A percentile compares a stretch with the other conserved stretches of the same genome.
These are phyloP conservation scores for Salix purpurea DNA, from an alignment of 345 rosid genomes.

Conservation along the genomic window DNA sequence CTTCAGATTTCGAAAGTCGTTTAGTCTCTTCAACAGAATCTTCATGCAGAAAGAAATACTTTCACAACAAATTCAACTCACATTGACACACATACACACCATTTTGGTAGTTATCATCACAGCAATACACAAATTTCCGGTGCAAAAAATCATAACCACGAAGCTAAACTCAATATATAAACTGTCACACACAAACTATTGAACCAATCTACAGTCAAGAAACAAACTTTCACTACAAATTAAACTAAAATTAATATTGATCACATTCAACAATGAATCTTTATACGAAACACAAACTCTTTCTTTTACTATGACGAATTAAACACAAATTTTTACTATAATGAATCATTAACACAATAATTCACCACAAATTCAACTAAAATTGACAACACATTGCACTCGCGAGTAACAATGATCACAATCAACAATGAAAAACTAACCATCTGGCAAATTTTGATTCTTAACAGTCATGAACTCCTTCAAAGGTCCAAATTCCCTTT, in stretches of 20 bases:
- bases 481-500: conserved; percentile 19
- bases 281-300: not conserved
- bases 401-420: not conserved
- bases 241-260: not conserved
- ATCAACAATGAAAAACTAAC: conserved; percentile 14
- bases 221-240: not conserved
- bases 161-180: not conserved
- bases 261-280: not conserved
- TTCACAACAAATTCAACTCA: not conserved
- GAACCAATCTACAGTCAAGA: not conserved
- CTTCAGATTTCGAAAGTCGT: conserved; percentile 17
- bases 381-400: not conserved
- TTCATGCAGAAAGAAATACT: conserved; percentile 1
- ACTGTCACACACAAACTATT: not conserved
- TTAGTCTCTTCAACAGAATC: conserved; percentile 19
- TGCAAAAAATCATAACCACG: not conserved
- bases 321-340: not conserved
- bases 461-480: conserved; percentile 35
- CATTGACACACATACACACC: not conserved
- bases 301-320: not conserved
- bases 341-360: not conserved
- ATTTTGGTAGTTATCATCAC: not conserved
- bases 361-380: not conserved
- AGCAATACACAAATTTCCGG: not conserved
- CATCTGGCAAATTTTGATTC: conserved; percentile 22